These are phyloP conservation scores for Starmerella vitae DNA, from an alignment of 805 yeast genomes.

Conservation along the genomic window DNA sequence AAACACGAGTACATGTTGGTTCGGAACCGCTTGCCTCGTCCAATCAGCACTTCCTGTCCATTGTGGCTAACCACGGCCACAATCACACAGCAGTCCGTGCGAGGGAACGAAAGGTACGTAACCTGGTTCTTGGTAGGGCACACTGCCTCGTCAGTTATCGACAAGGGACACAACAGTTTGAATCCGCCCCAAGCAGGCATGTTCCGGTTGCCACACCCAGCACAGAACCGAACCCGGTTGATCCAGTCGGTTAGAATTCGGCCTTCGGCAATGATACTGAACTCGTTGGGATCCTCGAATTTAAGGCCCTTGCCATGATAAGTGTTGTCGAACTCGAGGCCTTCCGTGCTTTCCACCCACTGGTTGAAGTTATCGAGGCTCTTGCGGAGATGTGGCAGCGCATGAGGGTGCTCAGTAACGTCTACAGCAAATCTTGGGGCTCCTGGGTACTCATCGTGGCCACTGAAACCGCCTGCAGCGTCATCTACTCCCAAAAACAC, in stretches of 20 bases:
- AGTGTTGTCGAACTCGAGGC: conserved; percentile 9
- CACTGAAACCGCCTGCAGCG: conserved; percentile 18
- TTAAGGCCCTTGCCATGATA: conserved; percentile 14
- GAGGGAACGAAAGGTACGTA: conserved; percentile 74
- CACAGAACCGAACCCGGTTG: conserved; percentile 57
- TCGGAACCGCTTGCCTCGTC: conserved; percentile 52
- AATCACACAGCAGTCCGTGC: conserved; percentile 83
- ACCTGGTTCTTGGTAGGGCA: conserved; percentile 35
- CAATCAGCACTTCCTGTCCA: conserved; percentile 52
- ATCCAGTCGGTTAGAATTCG: conserved; percentile 81
- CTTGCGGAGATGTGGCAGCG: conserved; percentile 10
- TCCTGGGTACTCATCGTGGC: conserved; percentile 24
- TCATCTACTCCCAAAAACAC: conserved; percentile 43
- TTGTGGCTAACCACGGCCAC: conserved; percentile 57
- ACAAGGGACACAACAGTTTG: conserved; percentile 29
- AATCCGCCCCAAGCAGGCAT: conserved; percentile 32
- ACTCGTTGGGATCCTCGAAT: conserved; percentile 29
- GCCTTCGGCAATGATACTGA: conserved; percentile 65
- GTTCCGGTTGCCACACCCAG: conserved; percentile 58
- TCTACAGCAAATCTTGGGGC: conserved; percentile 32
- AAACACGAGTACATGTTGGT: conserved; percentile 63
- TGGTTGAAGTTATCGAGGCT: conserved; percentile 14
- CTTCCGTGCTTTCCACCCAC: conserved; percentile 1
- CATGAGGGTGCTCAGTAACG: conserved; percentile 17
- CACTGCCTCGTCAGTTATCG: conserved; percentile 14